Base-by-base conservation (phyloP, 139 green algal genomes). In the Helicosporidium sp. region DNA sequence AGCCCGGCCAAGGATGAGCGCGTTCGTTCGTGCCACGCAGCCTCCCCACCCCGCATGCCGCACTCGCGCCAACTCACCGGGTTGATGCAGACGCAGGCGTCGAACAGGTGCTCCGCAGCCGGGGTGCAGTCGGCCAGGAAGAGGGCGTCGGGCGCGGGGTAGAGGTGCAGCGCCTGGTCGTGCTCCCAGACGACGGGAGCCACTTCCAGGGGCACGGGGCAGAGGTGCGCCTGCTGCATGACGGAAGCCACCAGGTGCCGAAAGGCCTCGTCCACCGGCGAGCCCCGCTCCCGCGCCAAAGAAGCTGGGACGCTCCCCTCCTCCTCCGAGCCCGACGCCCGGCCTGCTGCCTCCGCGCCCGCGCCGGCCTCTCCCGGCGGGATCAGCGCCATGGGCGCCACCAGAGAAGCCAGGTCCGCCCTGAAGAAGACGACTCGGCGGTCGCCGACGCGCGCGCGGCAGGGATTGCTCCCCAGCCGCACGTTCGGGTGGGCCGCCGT, bases 151-250 rank as follows among this genome's bases (percentile, higher is more conserved):
- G 85, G 85, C 44, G 79, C 51, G 18, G 85, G 84, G 63, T 92
- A 95, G 15, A 92, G 68, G 5, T 50, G 57, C 58, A 95, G 58
- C 1, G 78, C 75, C 31, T 82, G 67, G 65, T 93, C 83, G 36
- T 70, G 58, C 54, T 89, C 62, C 66, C 62, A 73, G 43, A 54
- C 56, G 12, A 72, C 36, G 6, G 65, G 69, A 46, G 64, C 52
- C 39, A 41, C 13, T 20, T 74, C 67, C 35, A 95, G 58, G 1
- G 85, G 85, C 41, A 94, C 57, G 3, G 85, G 85, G 52, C 75
- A 83, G 49, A 95, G 70, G 65, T 93, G 80, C 8, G 50, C 62
- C 63, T 95, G 82, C 72, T 93, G 83, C 60, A 94, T 64, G 36
- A 94, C 47, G 27, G 85, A 94, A 24, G 68, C 60, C 10, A 63